These are phyloP conservation scores for Benincasa hispida DNA, from an alignment of 306 rosid genomes.

Conservation along the genomic window DNA sequence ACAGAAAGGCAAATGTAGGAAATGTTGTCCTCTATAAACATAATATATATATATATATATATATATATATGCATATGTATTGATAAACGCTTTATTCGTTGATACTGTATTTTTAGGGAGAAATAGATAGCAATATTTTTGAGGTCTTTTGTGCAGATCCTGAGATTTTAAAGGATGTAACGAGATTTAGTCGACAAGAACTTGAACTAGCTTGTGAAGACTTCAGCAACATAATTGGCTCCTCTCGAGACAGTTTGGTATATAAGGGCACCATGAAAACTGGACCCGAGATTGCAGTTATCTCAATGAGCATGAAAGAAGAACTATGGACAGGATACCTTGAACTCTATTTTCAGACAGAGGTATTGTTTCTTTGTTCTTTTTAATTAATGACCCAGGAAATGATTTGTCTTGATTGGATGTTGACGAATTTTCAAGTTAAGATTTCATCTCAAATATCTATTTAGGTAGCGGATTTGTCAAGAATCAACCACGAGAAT, in stretches of 20 bases:
- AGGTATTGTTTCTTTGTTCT: conserved; percentile 14
- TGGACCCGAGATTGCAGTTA: conserved; percentile 93
- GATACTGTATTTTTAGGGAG: not conserved
- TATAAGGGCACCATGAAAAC: conserved; percentile 86
- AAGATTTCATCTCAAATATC: not conserved
- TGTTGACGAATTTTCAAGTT: not conserved
- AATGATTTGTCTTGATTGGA: not conserved
- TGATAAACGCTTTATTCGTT: not conserved
- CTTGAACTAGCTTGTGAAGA: conserved; percentile 98
- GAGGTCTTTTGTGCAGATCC: conserved; percentile 42
- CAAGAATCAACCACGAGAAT: conserved; percentile 74
- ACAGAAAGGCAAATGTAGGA: conserved; percentile 61
- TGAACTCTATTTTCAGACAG: conserved; percentile 89
- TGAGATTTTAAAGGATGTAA: conserved; percentile 69
- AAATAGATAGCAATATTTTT: conserved; percentile 1
- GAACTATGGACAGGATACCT: conserved; percentile 87
- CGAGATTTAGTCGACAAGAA: conserved; percentile 68
- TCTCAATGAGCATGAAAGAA: conserved; percentile 82
- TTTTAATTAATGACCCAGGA: not conserved
- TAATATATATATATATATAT: not conserved
- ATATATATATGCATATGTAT: not conserved
- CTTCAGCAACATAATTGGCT: conserved; percentile 95
- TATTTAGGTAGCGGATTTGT: conserved; percentile 75
- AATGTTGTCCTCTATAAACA: conserved; percentile 34
- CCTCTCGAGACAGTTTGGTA: conserved; percentile 90